Evolutionary conservation across 73 alveolate genomes (phyloP).

Genomic region (Tetrahymena thermophila): DNA sequence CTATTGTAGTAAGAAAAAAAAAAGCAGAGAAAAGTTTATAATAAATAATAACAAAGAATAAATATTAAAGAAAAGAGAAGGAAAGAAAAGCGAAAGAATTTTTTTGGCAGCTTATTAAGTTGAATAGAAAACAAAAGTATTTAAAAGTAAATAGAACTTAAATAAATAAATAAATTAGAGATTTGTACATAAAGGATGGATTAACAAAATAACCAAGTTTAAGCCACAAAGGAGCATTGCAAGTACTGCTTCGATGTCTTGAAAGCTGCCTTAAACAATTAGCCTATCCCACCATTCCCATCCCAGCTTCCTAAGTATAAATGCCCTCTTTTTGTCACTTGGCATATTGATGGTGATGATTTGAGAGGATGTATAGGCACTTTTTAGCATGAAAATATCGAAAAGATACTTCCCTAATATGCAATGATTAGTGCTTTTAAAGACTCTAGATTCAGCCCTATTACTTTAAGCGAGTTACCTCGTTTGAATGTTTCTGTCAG

Average conservation of each 20-base stretch:
- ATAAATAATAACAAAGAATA: neutral
- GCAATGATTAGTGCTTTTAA: constrained; percentile 76
- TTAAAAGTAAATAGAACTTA: neutral
- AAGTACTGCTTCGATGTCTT: constrained; percentile 65
- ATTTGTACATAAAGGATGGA: neutral
- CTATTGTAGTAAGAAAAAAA: neutral
- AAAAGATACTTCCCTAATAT: constrained; percentile 61
- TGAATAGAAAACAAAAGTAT: neutral
- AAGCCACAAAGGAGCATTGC: constrained; percentile 47
- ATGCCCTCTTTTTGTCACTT: constrained; percentile 89
- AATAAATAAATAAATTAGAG: neutral
- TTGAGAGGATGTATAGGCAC: constrained; percentile 95
- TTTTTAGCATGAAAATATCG: constrained; percentile 53
- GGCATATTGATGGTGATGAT: constrained; percentile 78
- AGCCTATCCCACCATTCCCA: constrained; percentile 24
- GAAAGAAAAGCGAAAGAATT: neutral
- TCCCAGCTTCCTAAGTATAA: constrained; percentile 39
- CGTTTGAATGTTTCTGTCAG: constrained; percentile 69
- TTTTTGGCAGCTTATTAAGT: neutral
- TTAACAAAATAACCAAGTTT: neutral
- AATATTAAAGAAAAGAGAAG: neutral
- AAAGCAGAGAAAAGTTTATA: neutral
- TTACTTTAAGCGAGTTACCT: constrained; percentile 56
- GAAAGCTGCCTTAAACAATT: constrained; percentile 33
- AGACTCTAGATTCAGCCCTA: constrained; percentile 84